These are phyloP conservation scores for Sarocladium oryzae DNA, from an alignment of 2,329 filamentous ascomycete genomes.

Conservation along the genomic window DNA sequence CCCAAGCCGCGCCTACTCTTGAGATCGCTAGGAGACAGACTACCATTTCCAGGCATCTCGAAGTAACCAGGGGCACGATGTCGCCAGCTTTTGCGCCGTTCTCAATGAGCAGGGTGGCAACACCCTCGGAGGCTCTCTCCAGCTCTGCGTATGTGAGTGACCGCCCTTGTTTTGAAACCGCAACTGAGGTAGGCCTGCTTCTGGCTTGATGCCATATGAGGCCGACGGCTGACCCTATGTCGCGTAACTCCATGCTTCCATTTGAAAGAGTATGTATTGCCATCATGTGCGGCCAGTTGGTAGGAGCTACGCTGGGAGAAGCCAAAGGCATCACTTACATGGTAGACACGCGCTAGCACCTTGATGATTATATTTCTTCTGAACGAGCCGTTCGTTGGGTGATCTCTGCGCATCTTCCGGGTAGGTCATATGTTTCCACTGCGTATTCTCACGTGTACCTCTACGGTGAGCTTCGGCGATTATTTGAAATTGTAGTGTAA, in stretches of 20 bases:
- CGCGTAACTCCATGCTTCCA: background rate
- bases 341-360: too few species aligned
- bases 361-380: too few species aligned
- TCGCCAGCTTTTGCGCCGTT: background rate
- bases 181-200: background rate
- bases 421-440: too few species aligned
- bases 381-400: too few species aligned
- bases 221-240: background rate
- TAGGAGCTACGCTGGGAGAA: too few species aligned
- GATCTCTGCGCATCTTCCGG: too few species aligned
- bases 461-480: too few species aligned
- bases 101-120: background rate
- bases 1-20: conserved; percentile 1
- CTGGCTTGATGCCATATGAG: background rate
- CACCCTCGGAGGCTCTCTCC: background rate
- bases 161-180: background rate
- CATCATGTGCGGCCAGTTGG: too few species aligned
- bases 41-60: conserved; percentile 9
- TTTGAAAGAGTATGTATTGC: too few species aligned
- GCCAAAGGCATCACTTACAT: too few species aligned
- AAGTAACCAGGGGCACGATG: conserved; percentile 9
- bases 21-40: conserved; percentile 7
- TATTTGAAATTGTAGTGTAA: too few species aligned
- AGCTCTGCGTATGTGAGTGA: background rate
- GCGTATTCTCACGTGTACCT: too few species aligned